These are phyloP conservation scores for Stevia rebaudiana DNA, from an alignment of 140 eudicot genomes.

Conservation along the genomic window DNA sequence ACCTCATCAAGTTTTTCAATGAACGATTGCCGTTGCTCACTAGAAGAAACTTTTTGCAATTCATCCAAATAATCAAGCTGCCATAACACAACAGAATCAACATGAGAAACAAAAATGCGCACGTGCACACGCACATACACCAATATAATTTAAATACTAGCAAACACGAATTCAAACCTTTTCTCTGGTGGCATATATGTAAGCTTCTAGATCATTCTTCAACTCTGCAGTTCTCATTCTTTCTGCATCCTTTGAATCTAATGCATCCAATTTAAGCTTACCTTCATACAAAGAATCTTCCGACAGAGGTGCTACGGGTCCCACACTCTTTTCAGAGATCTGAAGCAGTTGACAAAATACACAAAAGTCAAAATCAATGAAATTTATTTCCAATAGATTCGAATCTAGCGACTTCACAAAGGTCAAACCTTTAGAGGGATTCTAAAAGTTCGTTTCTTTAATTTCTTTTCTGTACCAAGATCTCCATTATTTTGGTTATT, in stretches of 20 bases:
- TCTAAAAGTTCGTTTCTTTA: slow-evolving; percentile 88
- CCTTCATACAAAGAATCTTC: slow-evolving; percentile 66
- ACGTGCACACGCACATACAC: not conserved
- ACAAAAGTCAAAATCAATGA: slow-evolving; percentile 12
- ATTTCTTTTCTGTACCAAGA: slow-evolving; percentile 83
- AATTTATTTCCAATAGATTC: not conserved
- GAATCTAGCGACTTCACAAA: not conserved
- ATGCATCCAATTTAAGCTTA: slow-evolving; percentile 54
- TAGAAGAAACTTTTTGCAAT: slow-evolving; percentile 57
- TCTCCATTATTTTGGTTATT: slow-evolving; percentile 39
- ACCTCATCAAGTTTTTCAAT: slow-evolving; percentile 89
- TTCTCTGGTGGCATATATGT: slow-evolving; percentile 87
- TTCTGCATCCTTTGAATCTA: slow-evolving; percentile 86
- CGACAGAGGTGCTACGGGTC: slow-evolving; percentile 65
- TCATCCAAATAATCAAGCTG: slow-evolving; percentile 85
- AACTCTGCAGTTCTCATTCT: slow-evolving; percentile 88
- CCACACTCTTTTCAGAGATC: slow-evolving; percentile 71
- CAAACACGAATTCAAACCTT: slow-evolving; percentile 42
- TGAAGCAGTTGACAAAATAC: slow-evolving; percentile 25
- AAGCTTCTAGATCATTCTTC: slow-evolving; percentile 87
- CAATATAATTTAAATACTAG: not conserved
- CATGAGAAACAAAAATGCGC: not conserved
- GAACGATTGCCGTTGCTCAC: slow-evolving; percentile 72
- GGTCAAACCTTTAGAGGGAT: slow-evolving; percentile 65
- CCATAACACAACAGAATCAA: slow-evolving; percentile 13